These are phyloP conservation scores for Collybia sordida DNA, from an alignment of 768 basidiomycete genomes.

Conservation along the genomic window DNA sequence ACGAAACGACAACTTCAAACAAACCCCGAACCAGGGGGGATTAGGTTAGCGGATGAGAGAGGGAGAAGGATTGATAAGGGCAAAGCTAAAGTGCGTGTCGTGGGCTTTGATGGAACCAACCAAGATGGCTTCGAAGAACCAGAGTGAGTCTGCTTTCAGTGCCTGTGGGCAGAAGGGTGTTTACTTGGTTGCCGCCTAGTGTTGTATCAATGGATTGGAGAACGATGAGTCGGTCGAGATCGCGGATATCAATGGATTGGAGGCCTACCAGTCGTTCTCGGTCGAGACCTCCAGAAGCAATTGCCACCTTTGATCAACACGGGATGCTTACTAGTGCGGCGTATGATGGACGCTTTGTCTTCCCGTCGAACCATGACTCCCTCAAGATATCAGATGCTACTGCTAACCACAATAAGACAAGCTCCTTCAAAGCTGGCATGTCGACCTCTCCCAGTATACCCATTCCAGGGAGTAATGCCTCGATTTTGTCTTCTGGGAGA, in stretches of 20 bases:
- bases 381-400: constrained; percentile 25
- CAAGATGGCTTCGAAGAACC: constrained; percentile 71
- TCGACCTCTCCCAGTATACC: constrained; percentile 32
- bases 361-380: constrained; percentile 30
- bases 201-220: constrained; percentile 89
- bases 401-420: constrained; percentile 15
- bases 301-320: constrained; percentile 48
- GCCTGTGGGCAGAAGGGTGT: constrained; percentile 2
- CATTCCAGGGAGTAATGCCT: constrained; percentile 36
- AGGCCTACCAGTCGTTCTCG: constrained; percentile 74
- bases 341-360: constrained; percentile 46
- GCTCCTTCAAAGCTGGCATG: constrained; percentile 12
- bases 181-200: constrained; percentile 30
- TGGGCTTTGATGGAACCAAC: constrained; percentile 78
- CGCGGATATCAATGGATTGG: constrained; percentile 93
- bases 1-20: constrained; percentile 16
- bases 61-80: constrained; percentile 81
- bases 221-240: constrained; percentile 86
- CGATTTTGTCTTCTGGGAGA: constrained; percentile 44
- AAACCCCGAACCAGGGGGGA: constrained; percentile 18
- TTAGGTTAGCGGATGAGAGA: constrained; percentile 45
- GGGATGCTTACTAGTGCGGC: constrained; percentile 24
- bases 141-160: constrained; percentile 52
- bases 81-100: constrained; percentile 72
- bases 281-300: constrained; percentile 66